These are phyloP conservation scores for Globisporangium viniferum DNA, from an alignment of 352 stramenopile species.

Conservation along the genomic window DNA sequence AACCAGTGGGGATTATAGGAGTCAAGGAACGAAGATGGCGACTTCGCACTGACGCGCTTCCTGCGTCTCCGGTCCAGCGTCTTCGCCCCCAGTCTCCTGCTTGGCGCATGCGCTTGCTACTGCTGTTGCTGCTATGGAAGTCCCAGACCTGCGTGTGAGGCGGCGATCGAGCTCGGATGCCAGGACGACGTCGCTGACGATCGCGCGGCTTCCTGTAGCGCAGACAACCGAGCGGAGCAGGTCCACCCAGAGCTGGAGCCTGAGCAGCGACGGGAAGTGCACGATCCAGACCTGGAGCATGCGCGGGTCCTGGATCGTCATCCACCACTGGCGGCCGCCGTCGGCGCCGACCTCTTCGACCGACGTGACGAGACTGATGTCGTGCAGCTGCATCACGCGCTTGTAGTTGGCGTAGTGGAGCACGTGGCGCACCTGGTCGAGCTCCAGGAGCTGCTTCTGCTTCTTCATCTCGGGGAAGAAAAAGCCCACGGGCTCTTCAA, in stretches of 20 bases:
- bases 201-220: constrained; percentile 24
- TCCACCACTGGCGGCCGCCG: constrained; percentile 47
- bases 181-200: constrained; percentile 45
- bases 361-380: constrained; percentile 57
- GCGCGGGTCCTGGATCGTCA: constrained; percentile 56
- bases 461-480: constrained; percentile 44
- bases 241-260: constrained; percentile 40
- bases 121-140: neutral
- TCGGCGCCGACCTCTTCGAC: constrained; percentile 41
- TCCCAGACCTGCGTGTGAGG: constrained; percentile 1
- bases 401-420: constrained; percentile 57
- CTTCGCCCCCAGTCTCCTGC: neutral
- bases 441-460: constrained; percentile 37
- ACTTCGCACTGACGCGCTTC: neutral
- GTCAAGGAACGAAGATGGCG: constrained; percentile 11
- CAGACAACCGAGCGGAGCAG: constrained; percentile 36
- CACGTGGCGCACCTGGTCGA: constrained; percentile 59
- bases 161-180: constrained; percentile 14
- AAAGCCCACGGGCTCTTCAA: constrained; percentile 53
- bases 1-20: neutral
- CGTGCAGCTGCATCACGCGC: constrained; percentile 47
- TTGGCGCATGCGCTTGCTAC: neutral
- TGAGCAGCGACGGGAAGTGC: constrained; percentile 42
- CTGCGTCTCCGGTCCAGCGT: neutral
- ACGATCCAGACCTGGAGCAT: constrained; percentile 63